phyloP scores from a whole-genome alignment of 2,329 filamentous ascomycete species.

The Epicoccum sorghinum region DNA sequence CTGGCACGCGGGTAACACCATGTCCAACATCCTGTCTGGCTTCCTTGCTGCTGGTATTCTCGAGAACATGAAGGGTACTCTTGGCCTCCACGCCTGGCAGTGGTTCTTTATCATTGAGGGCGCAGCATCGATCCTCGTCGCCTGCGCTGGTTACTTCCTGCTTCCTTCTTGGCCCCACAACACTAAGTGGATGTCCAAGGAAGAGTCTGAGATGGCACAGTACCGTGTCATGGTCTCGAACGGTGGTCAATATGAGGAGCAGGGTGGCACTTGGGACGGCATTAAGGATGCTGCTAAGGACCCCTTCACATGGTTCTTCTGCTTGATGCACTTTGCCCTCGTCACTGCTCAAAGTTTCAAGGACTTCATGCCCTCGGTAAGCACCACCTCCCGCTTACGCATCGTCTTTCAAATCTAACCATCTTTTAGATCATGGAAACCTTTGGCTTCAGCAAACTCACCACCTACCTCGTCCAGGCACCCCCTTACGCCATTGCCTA shows the following conservation, averaged over 20 bases:
- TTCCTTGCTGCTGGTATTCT: conserved; percentile 56
- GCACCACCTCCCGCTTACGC: neutral
- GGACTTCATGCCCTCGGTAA: conserved; percentile 41
- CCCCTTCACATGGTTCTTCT: conserved; percentile 51
- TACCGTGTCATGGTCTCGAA: conserved; percentile 39
- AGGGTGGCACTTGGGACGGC: conserved; percentile 49
- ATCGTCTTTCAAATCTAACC: neutral
- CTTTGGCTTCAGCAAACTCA: conserved; percentile 22
- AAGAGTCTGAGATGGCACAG: conserved; percentile 34
- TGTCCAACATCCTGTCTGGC: conserved; percentile 55
- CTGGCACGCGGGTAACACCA: conserved; percentile 55
- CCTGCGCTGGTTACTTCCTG: conserved; percentile 43
- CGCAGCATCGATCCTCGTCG: conserved; percentile 55
- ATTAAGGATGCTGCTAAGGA: conserved; percentile 47
- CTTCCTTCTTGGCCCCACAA: conserved; percentile 38
- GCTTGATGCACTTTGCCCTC: conserved; percentile 49
- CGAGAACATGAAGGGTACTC: conserved; percentile 52
- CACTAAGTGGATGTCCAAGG: conserved; percentile 13
- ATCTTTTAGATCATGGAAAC: conserved; percentile 27
- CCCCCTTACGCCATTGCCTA: conserved; percentile 48
- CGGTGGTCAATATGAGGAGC: conserved; percentile 47
- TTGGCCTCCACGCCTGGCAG: conserved; percentile 46
- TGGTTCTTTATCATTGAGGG: conserved; percentile 63
- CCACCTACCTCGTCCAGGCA: conserved; percentile 51
- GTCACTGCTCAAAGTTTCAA: conserved; percentile 43